These are phyloP conservation scores for Guillardia theta DNA, from an alignment of 78 protist genomes.

Conservation along the genomic window DNA sequence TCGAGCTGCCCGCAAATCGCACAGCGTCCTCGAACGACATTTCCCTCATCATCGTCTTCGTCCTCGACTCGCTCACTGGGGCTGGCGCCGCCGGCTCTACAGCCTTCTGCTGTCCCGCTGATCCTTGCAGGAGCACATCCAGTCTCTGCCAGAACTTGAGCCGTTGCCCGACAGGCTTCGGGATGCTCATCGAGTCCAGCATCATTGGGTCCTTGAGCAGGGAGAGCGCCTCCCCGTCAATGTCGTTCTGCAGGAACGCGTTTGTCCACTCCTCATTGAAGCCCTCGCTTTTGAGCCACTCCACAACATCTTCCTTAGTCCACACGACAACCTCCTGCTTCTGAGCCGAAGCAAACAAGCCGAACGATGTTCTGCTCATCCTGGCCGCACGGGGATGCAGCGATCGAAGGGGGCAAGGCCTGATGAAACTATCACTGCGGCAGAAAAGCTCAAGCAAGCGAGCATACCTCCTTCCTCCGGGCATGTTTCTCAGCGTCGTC, in stretches of 20 bases:
- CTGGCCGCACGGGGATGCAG: too few species aligned
- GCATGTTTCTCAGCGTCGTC: too few species aligned
- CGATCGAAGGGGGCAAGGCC: too few species aligned
- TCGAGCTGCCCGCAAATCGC: not conserved
- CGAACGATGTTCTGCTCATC: too few species aligned
- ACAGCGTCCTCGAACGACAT: not conserved
- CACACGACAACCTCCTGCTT: too few species aligned
- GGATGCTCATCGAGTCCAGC: not conserved
- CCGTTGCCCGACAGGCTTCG: not conserved
- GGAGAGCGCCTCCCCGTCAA: constrained; percentile 21
- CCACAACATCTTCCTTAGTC: too few species aligned
- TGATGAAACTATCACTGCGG: too few species aligned
- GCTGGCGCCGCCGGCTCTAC: not conserved
- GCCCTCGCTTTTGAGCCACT: not conserved
- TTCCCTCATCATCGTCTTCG: not conserved
- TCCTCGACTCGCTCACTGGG: not conserved
- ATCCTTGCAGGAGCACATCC: not conserved
- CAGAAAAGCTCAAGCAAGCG: too few species aligned
- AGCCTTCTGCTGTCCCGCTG: too few species aligned
- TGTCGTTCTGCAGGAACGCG: not conserved
- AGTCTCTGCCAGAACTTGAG: not conserved
- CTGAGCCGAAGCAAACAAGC: too few species aligned
- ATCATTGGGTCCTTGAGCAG: not conserved
- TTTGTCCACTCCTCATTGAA: not conserved
- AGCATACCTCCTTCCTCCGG: too few species aligned